These are phyloP conservation scores for Yamadazyma diospyri DNA, from an alignment of 1,139 yeast genomes.

Conservation along the genomic window DNA sequence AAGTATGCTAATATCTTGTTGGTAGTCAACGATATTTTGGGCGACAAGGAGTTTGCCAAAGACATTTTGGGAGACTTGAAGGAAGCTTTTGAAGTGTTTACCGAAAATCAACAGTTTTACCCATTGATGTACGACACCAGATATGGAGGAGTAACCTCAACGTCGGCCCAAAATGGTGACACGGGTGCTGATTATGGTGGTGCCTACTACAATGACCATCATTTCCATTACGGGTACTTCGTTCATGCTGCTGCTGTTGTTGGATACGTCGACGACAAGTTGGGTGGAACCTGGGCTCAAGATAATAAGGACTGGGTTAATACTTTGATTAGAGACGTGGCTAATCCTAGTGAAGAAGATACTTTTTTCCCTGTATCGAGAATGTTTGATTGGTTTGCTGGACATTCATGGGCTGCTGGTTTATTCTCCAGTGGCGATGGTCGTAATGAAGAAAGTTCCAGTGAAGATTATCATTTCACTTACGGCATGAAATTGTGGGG, in stretches of 20 bases:
- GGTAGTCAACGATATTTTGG: constrained; percentile 57
- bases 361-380: constrained; percentile 68
- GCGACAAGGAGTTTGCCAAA: constrained; percentile 48
- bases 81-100: constrained; percentile 38
- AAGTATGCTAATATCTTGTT: constrained; percentile 70
- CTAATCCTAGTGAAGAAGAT: constrained; percentile 62
- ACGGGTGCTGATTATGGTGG: constrained; percentile 50
- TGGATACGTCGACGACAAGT: constrained; percentile 53
- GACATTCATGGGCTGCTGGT: constrained; percentile 85
- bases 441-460: constrained; percentile 73
- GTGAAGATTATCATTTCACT: constrained; percentile 76
- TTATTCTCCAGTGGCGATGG: constrained; percentile 67
- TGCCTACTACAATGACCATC: constrained; percentile 74
- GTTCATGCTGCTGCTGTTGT: constrained; percentile 76
- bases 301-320: constrained; percentile 40
- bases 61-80: constrained; percentile 49
- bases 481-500: constrained; percentile 85
- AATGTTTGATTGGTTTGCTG: constrained; percentile 73
- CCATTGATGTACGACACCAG: constrained; percentile 70
- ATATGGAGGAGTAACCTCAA: constrained; percentile 66
- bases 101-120: constrained; percentile 47
- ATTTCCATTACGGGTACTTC: constrained; percentile 77
- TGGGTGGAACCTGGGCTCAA: constrained; percentile 62
- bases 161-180: constrained; percentile 51
- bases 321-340: constrained; percentile 66